Evolutionary conservation across 2,329 filamentous ascomycete genomes (phyloP).

Genomic region (Nigrospora oryzae): DNA sequence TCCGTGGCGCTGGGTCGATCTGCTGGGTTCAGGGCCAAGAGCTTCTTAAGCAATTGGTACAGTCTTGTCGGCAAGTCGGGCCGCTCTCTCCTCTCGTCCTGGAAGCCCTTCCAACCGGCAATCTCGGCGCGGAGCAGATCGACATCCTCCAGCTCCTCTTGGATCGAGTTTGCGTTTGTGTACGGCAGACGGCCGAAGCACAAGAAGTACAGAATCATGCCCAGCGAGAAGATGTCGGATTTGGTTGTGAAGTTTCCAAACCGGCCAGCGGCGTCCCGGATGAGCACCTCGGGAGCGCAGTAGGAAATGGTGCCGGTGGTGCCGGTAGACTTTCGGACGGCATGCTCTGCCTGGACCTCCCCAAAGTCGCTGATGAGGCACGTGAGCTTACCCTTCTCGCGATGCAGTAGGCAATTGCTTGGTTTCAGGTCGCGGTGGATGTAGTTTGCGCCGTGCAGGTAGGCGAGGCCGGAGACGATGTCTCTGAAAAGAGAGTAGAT

Average conservation of each 20-base stretch:
- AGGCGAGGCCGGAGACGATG: conserved; percentile 83
- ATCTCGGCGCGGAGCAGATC: conserved; percentile 83
- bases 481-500: conserved; percentile 97
- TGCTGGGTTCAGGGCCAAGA: conserved; percentile 69
- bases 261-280: conserved; percentile 55
- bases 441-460: conserved; percentile 84
- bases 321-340: conserved; percentile 78
- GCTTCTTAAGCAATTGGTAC: conserved; percentile 72
- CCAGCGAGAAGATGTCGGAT: conserved; percentile 94
- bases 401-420: conserved; percentile 86
- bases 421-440: conserved; percentile 96
- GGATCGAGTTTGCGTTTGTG: conserved; percentile 68
- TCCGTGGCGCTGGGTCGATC: conserved; percentile 80
- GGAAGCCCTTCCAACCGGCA: conserved; percentile 76
- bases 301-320: conserved; percentile 96
- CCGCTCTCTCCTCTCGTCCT: conserved; percentile 64
- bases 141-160: conserved; percentile 89
- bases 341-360: conserved; percentile 82
- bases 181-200: conserved; percentile 91
- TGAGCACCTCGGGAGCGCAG: conserved; percentile 89
- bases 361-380: conserved; percentile 97
- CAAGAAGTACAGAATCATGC: conserved; percentile 98
- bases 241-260: conserved; percentile 95
- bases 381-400: conserved; percentile 58
- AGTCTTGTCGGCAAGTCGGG: conserved; percentile 79